Conservation (phyloP, 306 rosid genomes). For the Chamaecrista fasciculata region DNA sequence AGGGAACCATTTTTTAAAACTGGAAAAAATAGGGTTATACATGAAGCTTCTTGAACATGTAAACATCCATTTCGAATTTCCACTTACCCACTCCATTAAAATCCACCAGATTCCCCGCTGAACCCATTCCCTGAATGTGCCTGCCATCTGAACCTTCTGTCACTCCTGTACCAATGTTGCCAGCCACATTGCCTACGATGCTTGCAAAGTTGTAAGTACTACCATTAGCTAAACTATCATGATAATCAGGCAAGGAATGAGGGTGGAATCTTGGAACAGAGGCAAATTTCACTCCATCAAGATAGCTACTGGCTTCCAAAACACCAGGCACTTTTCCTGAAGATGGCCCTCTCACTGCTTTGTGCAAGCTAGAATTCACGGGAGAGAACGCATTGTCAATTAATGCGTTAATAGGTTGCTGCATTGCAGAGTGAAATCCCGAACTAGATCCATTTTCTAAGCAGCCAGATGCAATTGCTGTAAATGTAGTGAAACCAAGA, state of each 20-base stretch:
- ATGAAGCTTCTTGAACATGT: conserved; percentile 6
- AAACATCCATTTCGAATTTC: conserved; percentile 1
- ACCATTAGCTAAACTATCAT: conserved; percentile 50
- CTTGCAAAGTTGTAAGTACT: conserved; percentile 42
- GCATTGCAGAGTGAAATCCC: conserved; percentile 50
- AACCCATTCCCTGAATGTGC: conserved; percentile 41
- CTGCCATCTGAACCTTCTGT: conserved; percentile 47
- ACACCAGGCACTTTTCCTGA: conserved; percentile 38
- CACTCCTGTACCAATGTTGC: conserved; percentile 41
- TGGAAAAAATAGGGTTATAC: conserved; percentile 2
- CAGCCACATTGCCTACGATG: conserved; percentile 37
- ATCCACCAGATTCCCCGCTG: conserved; percentile 47
- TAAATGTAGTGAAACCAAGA: conserved; percentile 27
- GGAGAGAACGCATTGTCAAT: conserved; percentile 45
- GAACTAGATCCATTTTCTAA: conserved; percentile 43
- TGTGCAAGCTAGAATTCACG: conserved; percentile 48
- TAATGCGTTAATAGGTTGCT: conserved; percentile 41
- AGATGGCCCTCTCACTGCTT: conserved; percentile 41
- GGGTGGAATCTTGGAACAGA: conserved; percentile 53
- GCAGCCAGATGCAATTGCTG: conserved; percentile 44
- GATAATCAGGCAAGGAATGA: conserved; percentile 64
- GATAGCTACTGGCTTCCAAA: conserved; percentile 40
- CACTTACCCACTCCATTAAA: conserved; percentile 49
- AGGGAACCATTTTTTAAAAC: conserved; percentile 19
- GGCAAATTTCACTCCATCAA: conserved; percentile 45